Conservation (phyloP, 305 asterid species). For the Stenogyne calaminthoides region DNA sequence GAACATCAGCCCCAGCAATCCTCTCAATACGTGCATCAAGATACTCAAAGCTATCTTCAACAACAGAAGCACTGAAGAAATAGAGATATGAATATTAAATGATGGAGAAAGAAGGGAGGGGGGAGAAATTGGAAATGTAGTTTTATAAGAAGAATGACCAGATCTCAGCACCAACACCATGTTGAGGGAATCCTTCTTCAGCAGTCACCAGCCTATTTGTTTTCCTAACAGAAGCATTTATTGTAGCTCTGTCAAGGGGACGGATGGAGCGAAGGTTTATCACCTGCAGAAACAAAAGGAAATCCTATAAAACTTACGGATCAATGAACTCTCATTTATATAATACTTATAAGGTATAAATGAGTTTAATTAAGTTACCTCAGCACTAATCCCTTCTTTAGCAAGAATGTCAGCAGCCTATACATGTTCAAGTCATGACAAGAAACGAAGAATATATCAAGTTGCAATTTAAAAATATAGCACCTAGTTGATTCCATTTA, state of each 20-base stretch:
- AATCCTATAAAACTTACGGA: background rate
- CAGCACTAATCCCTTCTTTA: conserved; percentile 86
- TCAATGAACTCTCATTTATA: background rate
- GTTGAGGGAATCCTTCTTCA: conserved; percentile 95
- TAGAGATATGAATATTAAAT: background rate
- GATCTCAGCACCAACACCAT: conserved; percentile 96
- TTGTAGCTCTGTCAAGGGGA: conserved; percentile 87
- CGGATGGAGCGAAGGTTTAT: conserved; percentile 91
- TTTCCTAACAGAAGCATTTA: conserved; percentile 85
- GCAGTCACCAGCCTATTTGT: conserved; percentile 87
- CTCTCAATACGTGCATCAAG: conserved; percentile 97
- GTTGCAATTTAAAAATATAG: background rate
- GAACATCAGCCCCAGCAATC: conserved; percentile 96
- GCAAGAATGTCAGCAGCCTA: conserved; percentile 97
- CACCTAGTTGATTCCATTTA: background rate
- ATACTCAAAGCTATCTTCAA: conserved; percentile 85
- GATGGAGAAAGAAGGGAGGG: background rate
- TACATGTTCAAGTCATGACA: conserved; percentile 22
- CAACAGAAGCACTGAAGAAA: conserved; percentile 69
- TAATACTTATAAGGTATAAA: background rate
- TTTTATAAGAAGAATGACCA: conserved; percentile 49
- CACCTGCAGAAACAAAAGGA: conserved; percentile 48
- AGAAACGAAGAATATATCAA: conserved; percentile 11
- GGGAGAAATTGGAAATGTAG: background rate
- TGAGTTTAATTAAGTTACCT: conserved; percentile 50